These are phyloP conservation scores for Chionographis japonica DNA, from an alignment of 106 monocot species.

Conservation along the genomic window DNA sequence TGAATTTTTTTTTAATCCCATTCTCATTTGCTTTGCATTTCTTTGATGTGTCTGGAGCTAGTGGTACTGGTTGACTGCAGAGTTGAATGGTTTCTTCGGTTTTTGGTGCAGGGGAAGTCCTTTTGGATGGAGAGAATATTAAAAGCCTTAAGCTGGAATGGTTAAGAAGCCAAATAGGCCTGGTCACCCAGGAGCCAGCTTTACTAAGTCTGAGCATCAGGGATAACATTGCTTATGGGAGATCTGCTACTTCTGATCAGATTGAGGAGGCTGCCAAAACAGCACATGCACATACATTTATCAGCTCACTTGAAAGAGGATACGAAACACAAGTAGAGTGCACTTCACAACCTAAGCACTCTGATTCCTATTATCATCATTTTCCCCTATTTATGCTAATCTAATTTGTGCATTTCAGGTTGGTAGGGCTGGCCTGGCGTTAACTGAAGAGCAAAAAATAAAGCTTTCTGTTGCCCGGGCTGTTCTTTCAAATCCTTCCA, in stretches of 20 bases:
- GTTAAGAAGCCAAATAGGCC: slow-evolving; percentile 98
- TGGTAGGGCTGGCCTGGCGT: slow-evolving; percentile 80
- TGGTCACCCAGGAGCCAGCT: slow-evolving; percentile 98
- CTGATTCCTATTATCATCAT: background rate
- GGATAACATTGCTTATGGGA: slow-evolving; percentile 95
- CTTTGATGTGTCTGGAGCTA: background rate
- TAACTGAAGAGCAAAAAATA: slow-evolving; percentile 95
- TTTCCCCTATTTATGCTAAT: background rate
- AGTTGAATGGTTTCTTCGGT: background rate
- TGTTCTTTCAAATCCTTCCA: slow-evolving; percentile 93
- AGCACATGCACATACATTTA: slow-evolving; percentile 93
- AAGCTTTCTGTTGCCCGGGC: slow-evolving; percentile 95
- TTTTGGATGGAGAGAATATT: slow-evolving; percentile 98
- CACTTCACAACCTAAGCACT: slow-evolving; percentile 38
- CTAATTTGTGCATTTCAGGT: slow-evolving; percentile 42
- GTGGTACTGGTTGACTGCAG: slow-evolving; percentile 1
- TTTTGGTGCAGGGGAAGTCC: slow-evolving; percentile 74
- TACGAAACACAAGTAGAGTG: slow-evolving; percentile 77
- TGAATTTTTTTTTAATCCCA: background rate
- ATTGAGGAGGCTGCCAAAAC: slow-evolving; percentile 99
- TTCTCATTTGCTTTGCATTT: background rate
- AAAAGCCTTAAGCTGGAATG: slow-evolving; percentile 91
- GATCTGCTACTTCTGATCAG: slow-evolving; percentile 84
- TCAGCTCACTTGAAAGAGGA: slow-evolving; percentile 78
- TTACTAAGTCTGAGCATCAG: slow-evolving; percentile 91